Base-by-base conservation (phyloP, 352 stramenopile genomes). In the Peronosclerospora sorghi region DNA sequence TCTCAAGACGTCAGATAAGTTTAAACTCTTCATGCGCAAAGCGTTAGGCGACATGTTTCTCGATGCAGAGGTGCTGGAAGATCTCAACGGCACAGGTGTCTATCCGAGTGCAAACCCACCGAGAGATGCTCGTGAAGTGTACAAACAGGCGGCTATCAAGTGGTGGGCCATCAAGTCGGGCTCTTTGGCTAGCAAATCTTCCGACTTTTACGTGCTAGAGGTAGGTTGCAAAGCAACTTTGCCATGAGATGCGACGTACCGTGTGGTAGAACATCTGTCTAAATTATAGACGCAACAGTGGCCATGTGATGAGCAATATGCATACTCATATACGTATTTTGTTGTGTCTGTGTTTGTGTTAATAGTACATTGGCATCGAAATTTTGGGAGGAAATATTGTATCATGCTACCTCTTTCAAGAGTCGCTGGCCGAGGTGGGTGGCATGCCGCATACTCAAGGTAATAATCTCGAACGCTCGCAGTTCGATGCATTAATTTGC, bases 111-210 rank as follows among this genome's bases (percentile, higher is more conserved):
- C 73, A 8, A 90, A 80, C 37, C 74, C 72, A 8, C 65, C 71
- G 10, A 64, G 65, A 17, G 73, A 88, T n/a, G 59, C 62, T 1
- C 69, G 72, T 9, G 74, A 87, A 37, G 64, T 84, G 51, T 88
- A 88, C 70, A 93, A 93, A 62, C 80, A 89, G 40, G 75, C 77
- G 2, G 59, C 77, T 21, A 88, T 93, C 57, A 93, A 93, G 62
- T 93, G 80, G 80, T 93, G 77, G 75, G 77, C 80, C 15, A 77
- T 88, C 52, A 88, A 89, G 53, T 93, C 80, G 1, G 75, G 79
- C 23, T 64, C 72, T 8, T 57, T 88, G 10, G 75, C 64, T 27
- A 83, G 54, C 59, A 93, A 93, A 38, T 85, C 80, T 30, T 83
- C 73, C 7, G 80, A 93, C 39, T 89, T 88, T 49, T 88, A 90